phyloP scores from a whole-genome alignment of 257 asterid genomes.

The Knoxia roxburghii region DNA sequence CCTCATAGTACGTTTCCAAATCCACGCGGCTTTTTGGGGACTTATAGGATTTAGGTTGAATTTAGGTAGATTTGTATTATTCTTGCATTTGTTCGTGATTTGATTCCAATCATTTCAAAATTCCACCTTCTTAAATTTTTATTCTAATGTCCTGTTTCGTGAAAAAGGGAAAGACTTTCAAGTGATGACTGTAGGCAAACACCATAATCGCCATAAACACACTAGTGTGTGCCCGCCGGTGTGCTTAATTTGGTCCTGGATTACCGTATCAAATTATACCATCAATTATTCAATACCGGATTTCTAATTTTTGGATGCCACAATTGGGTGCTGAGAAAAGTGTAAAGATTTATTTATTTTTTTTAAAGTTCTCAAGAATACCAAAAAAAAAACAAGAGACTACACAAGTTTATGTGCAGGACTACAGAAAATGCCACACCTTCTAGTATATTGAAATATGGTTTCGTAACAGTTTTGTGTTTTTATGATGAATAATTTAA shows the following conservation, averaged over 20 bases:
- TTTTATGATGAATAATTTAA: not conserved
- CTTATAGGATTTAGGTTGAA: not conserved
- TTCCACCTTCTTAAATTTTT: not conserved
- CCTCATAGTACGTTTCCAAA: conserved; percentile 12
- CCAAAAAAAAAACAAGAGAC: not conserved
- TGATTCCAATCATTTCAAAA: not conserved
- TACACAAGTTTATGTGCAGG: not conserved
- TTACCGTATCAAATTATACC: too few species aligned
- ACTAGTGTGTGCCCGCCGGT: conserved; percentile 7
- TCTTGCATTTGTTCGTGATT: not conserved
- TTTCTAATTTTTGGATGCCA: too few species aligned
- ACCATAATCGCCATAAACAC: not conserved
- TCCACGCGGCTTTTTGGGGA: conserved; percentile 1
- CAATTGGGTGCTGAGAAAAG: not conserved
- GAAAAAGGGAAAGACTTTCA: too few species aligned
- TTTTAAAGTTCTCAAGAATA: too few species aligned
- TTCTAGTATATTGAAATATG: conserved; percentile 10
- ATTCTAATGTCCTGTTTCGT: not conserved
- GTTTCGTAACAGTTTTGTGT: not conserved
- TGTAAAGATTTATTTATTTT: too few species aligned
- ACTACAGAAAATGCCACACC: conserved; percentile 9
- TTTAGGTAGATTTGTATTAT: not conserved
- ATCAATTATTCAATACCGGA: too few species aligned
- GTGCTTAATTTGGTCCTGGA: not conserved
- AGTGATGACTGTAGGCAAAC: not conserved